Base-by-base conservation (phyloP, 352 stramenopile species). In the Phytophthora hybrid region DNA sequence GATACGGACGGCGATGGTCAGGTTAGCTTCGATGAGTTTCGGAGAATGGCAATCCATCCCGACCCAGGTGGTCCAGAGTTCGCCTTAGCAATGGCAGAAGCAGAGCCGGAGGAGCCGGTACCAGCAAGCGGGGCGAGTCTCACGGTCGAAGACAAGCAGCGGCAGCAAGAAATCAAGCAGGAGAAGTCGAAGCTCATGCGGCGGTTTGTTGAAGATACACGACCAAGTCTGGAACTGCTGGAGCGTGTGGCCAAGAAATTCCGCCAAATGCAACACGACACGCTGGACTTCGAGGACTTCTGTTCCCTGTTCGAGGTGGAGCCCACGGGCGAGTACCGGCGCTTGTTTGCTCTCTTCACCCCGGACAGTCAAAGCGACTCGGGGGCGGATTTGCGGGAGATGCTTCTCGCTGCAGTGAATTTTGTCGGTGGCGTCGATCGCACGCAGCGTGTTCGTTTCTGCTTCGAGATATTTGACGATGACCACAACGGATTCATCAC, bases 401-500 rank as follows among this genome's bases (percentile, higher is more conserved):
- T 99, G 23, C 80, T 98, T 32, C 85, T 99, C 21, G 91, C 87
- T 8, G 87, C 98, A 13, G 88, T 94, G 55, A 98, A 98, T 63
- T 98, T 98, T 74, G 80, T 97, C 62, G 82, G 81, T 3, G 70
- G 76, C 18, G 81, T 91, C 21, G 84, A 93, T 29, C 83, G 78
- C 26, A 84, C 87, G 23, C 91, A 97, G 77, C 90, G 94, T 16
- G 94, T 97, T 23, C 91, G 94, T 62, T 97, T 99, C 62, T 96
- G 92, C 67, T 99, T 99, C 71, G 93, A 97, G 23, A 92, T 98
- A 58, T 98, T 97, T 61, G 95, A 99, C 70, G 93, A 98, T 60
- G 95, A 98, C 72, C 86, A 94, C 80, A 97, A 95, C 54, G 88
- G 88, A 21, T 98, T 95, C 66, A 92, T 98, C 71, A 95, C 89